Evolutionary conservation across 1,284 basidiomycete genomes (phyloP).

Genomic region (Flammula alnicola): DNA sequence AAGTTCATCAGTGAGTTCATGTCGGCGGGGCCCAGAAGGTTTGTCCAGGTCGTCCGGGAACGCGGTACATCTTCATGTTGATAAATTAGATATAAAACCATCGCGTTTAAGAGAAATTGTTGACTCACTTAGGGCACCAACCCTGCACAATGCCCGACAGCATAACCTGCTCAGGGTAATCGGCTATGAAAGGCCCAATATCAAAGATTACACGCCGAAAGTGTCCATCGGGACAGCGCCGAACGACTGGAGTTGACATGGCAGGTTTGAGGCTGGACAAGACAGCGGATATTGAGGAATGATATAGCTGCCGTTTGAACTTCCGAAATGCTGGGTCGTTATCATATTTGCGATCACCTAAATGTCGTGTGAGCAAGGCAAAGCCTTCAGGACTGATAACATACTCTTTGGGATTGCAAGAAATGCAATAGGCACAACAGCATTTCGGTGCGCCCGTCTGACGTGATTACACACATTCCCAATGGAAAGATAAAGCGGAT

Average conservation of each 20-base stretch:
- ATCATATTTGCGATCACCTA: too few relatives aligned
- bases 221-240: slow-evolving; percentile 34
- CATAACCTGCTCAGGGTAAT: slow-evolving; percentile 41
- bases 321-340: slow-evolving; percentile 23
- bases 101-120: too few relatives aligned
- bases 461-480: too few relatives aligned
- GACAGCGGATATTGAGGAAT: slow-evolving; percentile 27
- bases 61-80: background rate
- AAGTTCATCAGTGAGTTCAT: too few relatives aligned
- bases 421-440: too few relatives aligned
- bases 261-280: slow-evolving; percentile 18
- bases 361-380: too few relatives aligned
- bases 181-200: slow-evolving; percentile 39
- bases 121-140: slow-evolving; percentile 41
- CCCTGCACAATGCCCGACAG: slow-evolving; percentile 33
- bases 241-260: slow-evolving; percentile 29
- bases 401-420: too few relatives aligned
- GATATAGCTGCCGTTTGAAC: slow-evolving; percentile 33
- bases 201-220: slow-evolving; percentile 31
- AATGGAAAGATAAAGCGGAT: too few relatives aligned
- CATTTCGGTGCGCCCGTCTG: too few relatives aligned
- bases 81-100: slow-evolving; percentile 21
- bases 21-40: too few relatives aligned
- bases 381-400: too few relatives aligned
- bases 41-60: slow-evolving; percentile 28